phyloP scores from a whole-genome alignment of 805 yeast genomes.

The Saturnispora silvae region DNA sequence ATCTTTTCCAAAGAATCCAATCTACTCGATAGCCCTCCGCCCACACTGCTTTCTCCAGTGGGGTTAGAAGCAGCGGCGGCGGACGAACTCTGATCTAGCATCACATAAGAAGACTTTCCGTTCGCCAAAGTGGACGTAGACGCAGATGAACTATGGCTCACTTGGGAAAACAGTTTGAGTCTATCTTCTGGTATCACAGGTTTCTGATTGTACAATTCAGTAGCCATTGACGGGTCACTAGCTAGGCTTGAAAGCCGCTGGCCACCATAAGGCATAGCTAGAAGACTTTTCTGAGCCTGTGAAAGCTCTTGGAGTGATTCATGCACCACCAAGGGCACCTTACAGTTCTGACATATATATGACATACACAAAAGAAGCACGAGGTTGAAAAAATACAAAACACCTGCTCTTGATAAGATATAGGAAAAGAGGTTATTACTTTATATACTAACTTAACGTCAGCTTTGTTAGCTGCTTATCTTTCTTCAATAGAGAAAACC shows the following conservation, averaged over 20 bases:
- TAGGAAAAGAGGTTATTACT: no score
- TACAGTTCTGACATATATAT: constrained; percentile 50
- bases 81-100: constrained; percentile 6
- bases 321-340: constrained; percentile 46
- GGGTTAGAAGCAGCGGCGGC: background rate
- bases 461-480: no score
- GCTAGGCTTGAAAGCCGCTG: constrained; percentile 7
- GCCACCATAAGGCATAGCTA: constrained; percentile 28
- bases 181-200: constrained; percentile 30
- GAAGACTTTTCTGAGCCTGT: constrained; percentile 43
- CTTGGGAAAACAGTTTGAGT: constrained; percentile 27
- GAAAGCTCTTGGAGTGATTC: constrained; percentile 42
- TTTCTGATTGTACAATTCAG: constrained; percentile 18
- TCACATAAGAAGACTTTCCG: constrained; percentile 12
- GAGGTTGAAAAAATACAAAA: background rate
- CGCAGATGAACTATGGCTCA: constrained; percentile 14
- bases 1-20: constrained; percentile 46
- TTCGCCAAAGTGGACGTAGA: background rate
- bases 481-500: constrained; percentile 45
- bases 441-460: no score
- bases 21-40: constrained; percentile 11
- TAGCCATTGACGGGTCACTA: constrained; percentile 2
- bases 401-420: no score
- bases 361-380: constrained; percentile 14
- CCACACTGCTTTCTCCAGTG: no score